Conservation (phyloP, 371 early-diverging fungal species). For the Phascolomyces articulosus region DNA sequence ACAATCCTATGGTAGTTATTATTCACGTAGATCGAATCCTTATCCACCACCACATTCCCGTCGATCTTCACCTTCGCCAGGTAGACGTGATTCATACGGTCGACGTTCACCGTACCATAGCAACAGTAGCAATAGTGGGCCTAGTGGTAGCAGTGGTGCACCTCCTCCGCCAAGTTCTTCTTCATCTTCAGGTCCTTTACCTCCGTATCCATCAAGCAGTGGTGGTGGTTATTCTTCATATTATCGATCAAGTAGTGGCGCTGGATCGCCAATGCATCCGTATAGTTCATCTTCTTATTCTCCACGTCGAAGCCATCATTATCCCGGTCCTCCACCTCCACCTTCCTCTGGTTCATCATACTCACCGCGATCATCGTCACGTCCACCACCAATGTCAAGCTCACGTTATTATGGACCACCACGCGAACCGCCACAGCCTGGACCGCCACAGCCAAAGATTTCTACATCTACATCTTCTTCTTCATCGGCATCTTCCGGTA, state of each 20-base stretch:
- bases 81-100: constrained; percentile 37
- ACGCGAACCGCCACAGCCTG: constrained; percentile 7
- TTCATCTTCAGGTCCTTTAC: background rate
- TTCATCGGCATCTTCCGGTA: background rate
- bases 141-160: background rate
- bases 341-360: background rate
- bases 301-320: constrained; percentile 13
- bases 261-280: constrained; percentile 11
- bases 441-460: background rate
- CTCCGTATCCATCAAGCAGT: constrained; percentile 4
- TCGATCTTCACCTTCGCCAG: constrained; percentile 34
- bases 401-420: constrained; percentile 4
- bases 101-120: constrained; percentile 16
- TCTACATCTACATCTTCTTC: constrained; percentile 2
- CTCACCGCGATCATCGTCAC: constrained; percentile 7
- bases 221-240: background rate
- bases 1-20: constrained; percentile 36
- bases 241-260: constrained; percentile 10
- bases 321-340: constrained; percentile 16
- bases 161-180: constrained; percentile 2
- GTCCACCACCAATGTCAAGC: background rate
- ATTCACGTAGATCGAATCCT: constrained; percentile 21
- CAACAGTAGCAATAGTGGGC: background rate
- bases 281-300: constrained; percentile 17
- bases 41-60: constrained; percentile 21